Percentiles rank a stretch among this genome's conserved stretches.
phyloP scores from a whole-genome alignment of 2,329 filamentous ascomycete genomes.

The Verticillium alfalfae region DNA sequence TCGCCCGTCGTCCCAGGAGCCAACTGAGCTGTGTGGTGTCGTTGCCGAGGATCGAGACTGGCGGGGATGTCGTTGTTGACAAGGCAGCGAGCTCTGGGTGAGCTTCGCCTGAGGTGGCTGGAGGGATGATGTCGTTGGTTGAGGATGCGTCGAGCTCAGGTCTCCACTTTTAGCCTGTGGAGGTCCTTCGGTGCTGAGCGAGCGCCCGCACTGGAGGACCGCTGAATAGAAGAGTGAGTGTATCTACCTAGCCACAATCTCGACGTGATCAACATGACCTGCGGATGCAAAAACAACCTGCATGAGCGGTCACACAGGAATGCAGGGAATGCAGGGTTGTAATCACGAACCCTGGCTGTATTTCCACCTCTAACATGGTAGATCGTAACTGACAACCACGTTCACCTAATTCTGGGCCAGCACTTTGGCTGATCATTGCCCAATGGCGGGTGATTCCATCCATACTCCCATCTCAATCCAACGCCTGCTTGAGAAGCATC shows the following conservation, averaged over 20 bases:
- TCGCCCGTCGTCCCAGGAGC: constrained; percentile 1
- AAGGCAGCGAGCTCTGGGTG: neutral
- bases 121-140: constrained; percentile 11
- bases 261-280: neutral
- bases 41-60: constrained; percentile 1
- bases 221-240: neutral
- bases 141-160: neutral
- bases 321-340: neutral
- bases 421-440: neutral
- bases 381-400: neutral
- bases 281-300: neutral
- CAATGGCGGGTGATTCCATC: neutral
- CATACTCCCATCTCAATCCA: neutral
- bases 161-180: neutral
- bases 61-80: constrained; percentile 4
- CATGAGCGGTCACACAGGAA: neutral
- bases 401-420: neutral
- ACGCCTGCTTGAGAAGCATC: neutral
- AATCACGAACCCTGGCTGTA: neutral
- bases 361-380: neutral
- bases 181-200: neutral
- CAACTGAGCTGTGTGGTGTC: neutral
- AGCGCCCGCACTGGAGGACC: neutral
- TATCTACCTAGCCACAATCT: neutral
- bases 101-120: constrained; percentile 3